phyloP scores from a whole-genome alignment of 805 yeast genomes.

The Sugiyamaella americana region DNA sequence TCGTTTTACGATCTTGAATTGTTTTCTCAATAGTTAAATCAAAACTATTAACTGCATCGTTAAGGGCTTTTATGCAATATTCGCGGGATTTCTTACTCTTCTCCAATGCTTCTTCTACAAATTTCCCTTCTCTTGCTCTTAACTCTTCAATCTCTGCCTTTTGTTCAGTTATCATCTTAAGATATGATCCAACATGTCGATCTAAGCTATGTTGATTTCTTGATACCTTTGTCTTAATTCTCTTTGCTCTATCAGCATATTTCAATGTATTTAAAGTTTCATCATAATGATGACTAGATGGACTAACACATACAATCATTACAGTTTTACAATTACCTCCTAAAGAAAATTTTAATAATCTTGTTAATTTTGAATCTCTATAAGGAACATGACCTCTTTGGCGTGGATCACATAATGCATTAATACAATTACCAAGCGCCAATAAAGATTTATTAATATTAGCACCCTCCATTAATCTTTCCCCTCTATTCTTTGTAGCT shows the following conservation, averaged over 20 bases:
- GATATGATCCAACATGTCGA: constrained; percentile 77
- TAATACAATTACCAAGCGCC: constrained; percentile 90
- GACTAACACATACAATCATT: constrained; percentile 92
- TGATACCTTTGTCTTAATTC: constrained; percentile 72
- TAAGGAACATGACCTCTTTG: constrained; percentile 75
- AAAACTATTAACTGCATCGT: constrained; percentile 14
- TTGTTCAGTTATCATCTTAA: constrained; percentile 79
- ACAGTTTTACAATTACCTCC: constrained; percentile 95
- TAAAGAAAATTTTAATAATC: constrained; percentile 78
- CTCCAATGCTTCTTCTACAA: constrained; percentile 16
- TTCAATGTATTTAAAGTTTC: constrained; percentile 87
- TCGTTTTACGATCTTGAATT: neutral
- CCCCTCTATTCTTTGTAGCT: constrained; percentile 79
- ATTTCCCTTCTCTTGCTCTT: constrained; percentile 36
- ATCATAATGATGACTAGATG: constrained; percentile 81
- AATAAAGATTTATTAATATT: constrained; percentile 82
- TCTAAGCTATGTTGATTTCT: constrained; percentile 71
- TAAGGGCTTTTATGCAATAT: constrained; percentile 11
- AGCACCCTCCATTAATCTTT: constrained; percentile 82
- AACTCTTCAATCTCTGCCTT: constrained; percentile 66
- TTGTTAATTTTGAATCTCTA: constrained; percentile 82
- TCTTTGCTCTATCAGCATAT: constrained; percentile 88
- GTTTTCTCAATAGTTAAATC: constrained; percentile 1
- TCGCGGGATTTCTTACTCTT: constrained; percentile 9
- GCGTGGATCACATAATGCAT: constrained; percentile 75